Conservation (phyloP, 2,329 filamentous ascomycete genomes). For the Xylaria sp. region DNA sequence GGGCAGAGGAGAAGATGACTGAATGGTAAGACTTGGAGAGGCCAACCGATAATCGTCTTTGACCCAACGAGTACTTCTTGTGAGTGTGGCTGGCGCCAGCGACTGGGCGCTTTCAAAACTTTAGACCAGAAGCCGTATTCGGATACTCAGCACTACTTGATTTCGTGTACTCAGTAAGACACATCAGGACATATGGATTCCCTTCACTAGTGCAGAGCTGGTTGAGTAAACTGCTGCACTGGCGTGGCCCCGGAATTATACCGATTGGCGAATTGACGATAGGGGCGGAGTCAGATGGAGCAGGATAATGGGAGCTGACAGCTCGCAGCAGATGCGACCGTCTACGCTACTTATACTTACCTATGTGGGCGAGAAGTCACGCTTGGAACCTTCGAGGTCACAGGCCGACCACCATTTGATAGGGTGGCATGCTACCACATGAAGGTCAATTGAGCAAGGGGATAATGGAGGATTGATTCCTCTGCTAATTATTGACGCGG, state of each 20-base stretch:
- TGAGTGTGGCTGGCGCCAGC: slow-evolving; percentile 16
- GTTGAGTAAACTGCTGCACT: slow-evolving; percentile 13
- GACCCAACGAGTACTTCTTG: not conserved
- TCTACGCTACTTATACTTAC: slow-evolving; percentile 5
- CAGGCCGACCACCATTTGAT: slow-evolving; percentile 15
- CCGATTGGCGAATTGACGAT: slow-evolving; percentile 36
- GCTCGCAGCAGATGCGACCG: slow-evolving; percentile 29
- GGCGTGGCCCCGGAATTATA: slow-evolving; percentile 28
- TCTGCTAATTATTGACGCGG: slow-evolving; percentile 1
- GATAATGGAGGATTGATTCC: not conserved
- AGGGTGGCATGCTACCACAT: slow-evolving; percentile 13
- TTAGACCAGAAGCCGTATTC: slow-evolving; percentile 7
- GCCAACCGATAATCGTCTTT: not conserved
- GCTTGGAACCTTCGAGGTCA: slow-evolving; percentile 13
- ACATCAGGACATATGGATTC: slow-evolving; percentile 5
- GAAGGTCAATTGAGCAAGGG: slow-evolving; percentile 17
- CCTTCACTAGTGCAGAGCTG: not conserved
- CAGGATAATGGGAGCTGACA: slow-evolving; percentile 26
- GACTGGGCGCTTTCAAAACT: slow-evolving; percentile 3
- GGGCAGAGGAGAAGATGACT: not conserved
- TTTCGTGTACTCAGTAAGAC: not conserved
- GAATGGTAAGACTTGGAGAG: not conserved
- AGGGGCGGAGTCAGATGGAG: slow-evolving; percentile 12
- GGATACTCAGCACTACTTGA: slow-evolving; percentile 1
- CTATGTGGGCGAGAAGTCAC: not conserved